Conservation (phyloP, 352 stramenopile genomes). For the Blastocystis sp. region DNA sequence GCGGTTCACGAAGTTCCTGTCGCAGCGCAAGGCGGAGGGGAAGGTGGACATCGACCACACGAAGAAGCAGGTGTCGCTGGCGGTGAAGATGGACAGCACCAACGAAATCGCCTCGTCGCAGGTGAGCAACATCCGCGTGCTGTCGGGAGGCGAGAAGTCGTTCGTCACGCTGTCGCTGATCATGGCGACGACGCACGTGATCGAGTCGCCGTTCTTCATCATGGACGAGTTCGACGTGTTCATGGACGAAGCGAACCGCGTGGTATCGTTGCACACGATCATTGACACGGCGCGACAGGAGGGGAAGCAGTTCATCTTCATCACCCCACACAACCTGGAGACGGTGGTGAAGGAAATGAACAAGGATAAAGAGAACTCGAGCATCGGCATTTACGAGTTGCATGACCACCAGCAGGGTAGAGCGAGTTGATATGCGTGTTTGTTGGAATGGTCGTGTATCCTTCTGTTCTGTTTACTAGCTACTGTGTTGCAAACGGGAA, state of each 20-base stretch:
- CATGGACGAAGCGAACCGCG: constrained; percentile 94
- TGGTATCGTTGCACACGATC: constrained; percentile 87
- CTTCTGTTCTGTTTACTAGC: background rate
- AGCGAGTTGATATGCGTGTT: background rate
- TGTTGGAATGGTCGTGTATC: background rate
- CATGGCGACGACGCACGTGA: constrained; percentile 85
- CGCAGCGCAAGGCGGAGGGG: constrained; percentile 78
- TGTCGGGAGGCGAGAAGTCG: constrained; percentile 93
- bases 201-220: constrained; percentile 83
- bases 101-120: constrained; percentile 79
- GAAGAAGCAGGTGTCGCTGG: constrained; percentile 75
- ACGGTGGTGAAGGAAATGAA: constrained; percentile 57
- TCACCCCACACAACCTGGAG: constrained; percentile 83
- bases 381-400: background rate
- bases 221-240: constrained; percentile 99
- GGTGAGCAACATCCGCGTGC: constrained; percentile 92
- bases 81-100: constrained; percentile 81
- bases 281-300: constrained; percentile 77
- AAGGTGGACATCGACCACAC: constrained; percentile 80
- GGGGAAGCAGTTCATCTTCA: constrained; percentile 86
- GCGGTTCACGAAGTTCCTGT: constrained; percentile 48
- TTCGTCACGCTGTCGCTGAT: constrained; percentile 95
- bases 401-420: background rate
- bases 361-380: background rate
- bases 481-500: background rate